Base-by-base conservation (phyloP, 2,329 filamentous ascomycete species). In the Furcasterigmium furcatum region DNA sequence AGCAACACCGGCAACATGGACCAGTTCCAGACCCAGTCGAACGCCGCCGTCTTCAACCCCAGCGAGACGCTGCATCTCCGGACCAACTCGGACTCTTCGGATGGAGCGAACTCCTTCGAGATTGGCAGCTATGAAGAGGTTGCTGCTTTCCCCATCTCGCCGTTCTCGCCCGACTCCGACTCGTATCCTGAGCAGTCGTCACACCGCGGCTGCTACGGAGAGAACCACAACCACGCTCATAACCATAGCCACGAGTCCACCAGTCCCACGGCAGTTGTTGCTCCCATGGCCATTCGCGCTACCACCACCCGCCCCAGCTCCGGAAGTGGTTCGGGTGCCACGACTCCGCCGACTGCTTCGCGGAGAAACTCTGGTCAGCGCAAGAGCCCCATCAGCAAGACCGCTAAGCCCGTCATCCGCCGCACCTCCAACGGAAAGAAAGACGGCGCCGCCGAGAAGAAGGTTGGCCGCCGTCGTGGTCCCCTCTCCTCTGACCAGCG, bases 401-500 rank as follows among this genome's bases (percentile, higher is more conserved):
- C 85, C 1, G 82, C 88, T 30, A 95, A 96, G 70, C 80, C 88
- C 9, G 88, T 92, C 57, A 85, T 91, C 56, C 88, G 88, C 68
- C 90, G 90, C 67, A 85, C 73, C 52, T 88, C 77, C 49, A 81
- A 79, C 49, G 84, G 82, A 58, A 95, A 92, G 74, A 91, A 87
- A 68, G 89, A 95, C 55, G 80, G 80, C 12, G 78, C 78, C 9
- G 72, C 72, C 32, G 92, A 96, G 77, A 97, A 96, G 80, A 91
- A 91, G 67, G 88, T 96, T 49, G 92, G 92, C 41, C 85, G 90
- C 61, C 83, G 92, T 70, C 88, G 88, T 65, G 92, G 92, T 29
- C 92, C 92, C 48, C 80, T 97, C 55, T 79, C 91, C 59, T 91
- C 91, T 10, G 92, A 97, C 66, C 92, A 96, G 74, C 82, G 92